Evolutionary conservation across 441 rosid species (phyloP).

Genomic region (Gossypium schwendimanii): DNA sequence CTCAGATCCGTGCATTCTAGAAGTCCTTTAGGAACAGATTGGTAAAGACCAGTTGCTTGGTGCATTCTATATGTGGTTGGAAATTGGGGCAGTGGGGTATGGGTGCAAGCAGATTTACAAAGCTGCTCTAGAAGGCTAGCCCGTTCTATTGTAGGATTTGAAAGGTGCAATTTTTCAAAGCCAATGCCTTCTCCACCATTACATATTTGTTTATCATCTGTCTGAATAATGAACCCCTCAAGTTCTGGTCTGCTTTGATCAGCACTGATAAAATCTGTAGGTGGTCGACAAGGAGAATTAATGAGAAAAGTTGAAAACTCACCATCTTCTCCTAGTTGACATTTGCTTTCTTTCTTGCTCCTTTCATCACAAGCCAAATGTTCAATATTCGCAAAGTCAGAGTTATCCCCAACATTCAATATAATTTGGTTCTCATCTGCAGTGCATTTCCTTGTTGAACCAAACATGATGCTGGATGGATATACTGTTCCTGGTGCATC

Average conservation of each 20-base stretch:
- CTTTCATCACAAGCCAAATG: constrained; percentile 26
- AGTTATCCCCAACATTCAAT: constrained; percentile 21
- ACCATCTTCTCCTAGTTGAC: constrained; percentile 23
- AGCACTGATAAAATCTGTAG: constrained; percentile 20
- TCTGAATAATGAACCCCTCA: constrained; percentile 56
- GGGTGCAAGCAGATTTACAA: constrained; percentile 53
- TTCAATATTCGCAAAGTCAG: constrained; percentile 24
- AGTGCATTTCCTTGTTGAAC: constrained; percentile 23
- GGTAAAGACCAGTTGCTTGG: constrained; percentile 31
- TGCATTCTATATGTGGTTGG: constrained; percentile 36
- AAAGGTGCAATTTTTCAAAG: constrained; percentile 43
- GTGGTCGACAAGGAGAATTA: constrained; percentile 27
- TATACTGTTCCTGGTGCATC: constrained; percentile 36
- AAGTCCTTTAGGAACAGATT: constrained; percentile 64
- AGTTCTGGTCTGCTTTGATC: constrained; percentile 47
- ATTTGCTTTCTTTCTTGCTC: constrained; percentile 18
- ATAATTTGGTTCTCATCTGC: constrained; percentile 25
- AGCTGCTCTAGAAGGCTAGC: constrained; percentile 56
- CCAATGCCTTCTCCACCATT: constrained; percentile 27
- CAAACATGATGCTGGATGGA: constrained; percentile 23
- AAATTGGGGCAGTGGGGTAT: constrained; percentile 53
- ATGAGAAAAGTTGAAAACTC: constrained; percentile 22
- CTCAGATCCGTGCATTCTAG: constrained; percentile 40
- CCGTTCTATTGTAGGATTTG: constrained; percentile 44
- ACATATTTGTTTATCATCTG: constrained; percentile 32